These are phyloP conservation scores for Ceratocystis papillata DNA, from an alignment of 2,329 filamentous ascomycete species.

Conservation along the genomic window DNA sequence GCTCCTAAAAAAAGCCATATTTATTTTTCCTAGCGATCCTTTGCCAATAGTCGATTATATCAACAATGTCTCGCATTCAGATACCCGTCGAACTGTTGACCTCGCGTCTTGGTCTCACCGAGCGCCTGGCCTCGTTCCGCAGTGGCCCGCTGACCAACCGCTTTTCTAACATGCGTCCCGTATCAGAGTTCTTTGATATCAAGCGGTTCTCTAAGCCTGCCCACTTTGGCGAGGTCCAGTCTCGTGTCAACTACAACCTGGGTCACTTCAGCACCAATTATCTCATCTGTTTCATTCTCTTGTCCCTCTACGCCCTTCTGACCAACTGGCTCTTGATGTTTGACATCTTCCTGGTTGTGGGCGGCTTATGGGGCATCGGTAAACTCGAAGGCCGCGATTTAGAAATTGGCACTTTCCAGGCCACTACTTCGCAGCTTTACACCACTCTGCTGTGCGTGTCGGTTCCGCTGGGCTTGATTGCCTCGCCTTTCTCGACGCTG, in stretches of 20 bases:
- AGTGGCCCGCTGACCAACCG: slow-evolving; percentile 66
- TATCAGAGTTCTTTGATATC: slow-evolving; percentile 90
- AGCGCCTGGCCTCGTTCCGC: slow-evolving; percentile 67
- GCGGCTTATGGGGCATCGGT: slow-evolving; percentile 82
- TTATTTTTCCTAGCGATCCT: no score
- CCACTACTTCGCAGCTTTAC: slow-evolving; percentile 87
- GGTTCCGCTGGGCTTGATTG: slow-evolving; percentile 73
- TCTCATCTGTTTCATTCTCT: slow-evolving; percentile 82
- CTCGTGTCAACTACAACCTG: slow-evolving; percentile 92
- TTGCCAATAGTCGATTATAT: slow-evolving; percentile 19
- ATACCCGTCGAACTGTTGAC: slow-evolving; percentile 87
- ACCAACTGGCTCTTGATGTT: slow-evolving; percentile 81
- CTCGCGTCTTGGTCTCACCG: slow-evolving; percentile 74
- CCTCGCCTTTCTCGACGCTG: slow-evolving; percentile 72
- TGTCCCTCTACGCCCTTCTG: slow-evolving; percentile 88
- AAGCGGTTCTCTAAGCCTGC: slow-evolving; percentile 90
- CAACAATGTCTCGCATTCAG: slow-evolving; percentile 69
- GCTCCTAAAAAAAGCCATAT: no score
- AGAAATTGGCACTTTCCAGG: slow-evolving; percentile 69
- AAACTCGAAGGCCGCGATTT: slow-evolving; percentile 83
- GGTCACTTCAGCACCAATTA: slow-evolving; percentile 98
- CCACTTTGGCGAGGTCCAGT: slow-evolving; percentile 84
- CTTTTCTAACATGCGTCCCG: slow-evolving; percentile 82
- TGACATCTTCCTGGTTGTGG: slow-evolving; percentile 77
- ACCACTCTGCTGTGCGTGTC: slow-evolving; percentile 73